A percentile compares a stretch with the other conserved stretches of the same genome.
These are phyloP conservation scores for Pinguiococcus pyrenoidosus DNA, from an alignment of 108 stramenopile genomes.

Conservation along the genomic window DNA sequence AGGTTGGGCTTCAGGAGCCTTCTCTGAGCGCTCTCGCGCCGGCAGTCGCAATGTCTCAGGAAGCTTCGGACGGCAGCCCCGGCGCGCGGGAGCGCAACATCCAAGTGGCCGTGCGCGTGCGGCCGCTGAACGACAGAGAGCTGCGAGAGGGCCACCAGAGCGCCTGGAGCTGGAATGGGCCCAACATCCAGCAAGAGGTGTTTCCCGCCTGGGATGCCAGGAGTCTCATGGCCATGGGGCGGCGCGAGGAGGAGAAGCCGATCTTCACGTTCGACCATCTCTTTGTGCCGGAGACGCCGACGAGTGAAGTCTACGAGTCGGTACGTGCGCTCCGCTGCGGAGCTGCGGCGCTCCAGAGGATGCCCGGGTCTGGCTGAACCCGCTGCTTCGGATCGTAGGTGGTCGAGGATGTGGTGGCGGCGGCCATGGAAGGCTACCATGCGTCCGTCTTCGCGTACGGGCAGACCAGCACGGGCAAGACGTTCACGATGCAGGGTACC, in stretches of 20 bases:
- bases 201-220: background rate
- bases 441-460: constrained; percentile 34
- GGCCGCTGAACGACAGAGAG: constrained; percentile 20
- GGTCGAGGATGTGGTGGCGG: constrained; percentile 13
- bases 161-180: constrained; percentile 15
- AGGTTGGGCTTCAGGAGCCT: no score
- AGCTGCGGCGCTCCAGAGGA: no score
- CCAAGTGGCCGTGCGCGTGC: constrained; percentile 34
- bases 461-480: constrained; percentile 36
- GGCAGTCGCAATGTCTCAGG: no score
- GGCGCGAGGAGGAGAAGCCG: background rate
- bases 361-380: no score
- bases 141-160: constrained; percentile 3
- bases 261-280: constrained; percentile 19
- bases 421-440: constrained; percentile 22
- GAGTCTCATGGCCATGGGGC: background rate
- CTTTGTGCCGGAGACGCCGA: constrained; percentile 7
- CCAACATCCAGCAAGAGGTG: constrained; percentile 7
- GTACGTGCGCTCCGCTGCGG: no score
- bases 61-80: no score
- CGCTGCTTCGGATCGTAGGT: no score
- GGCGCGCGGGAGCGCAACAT: no score
- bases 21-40: no score
- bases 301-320: constrained; percentile 20
- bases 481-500: constrained; percentile 36